Evolutionary conservation across 441 rosid species (phyloP).

Genomic region (Adansonia grandidieri): DNA sequence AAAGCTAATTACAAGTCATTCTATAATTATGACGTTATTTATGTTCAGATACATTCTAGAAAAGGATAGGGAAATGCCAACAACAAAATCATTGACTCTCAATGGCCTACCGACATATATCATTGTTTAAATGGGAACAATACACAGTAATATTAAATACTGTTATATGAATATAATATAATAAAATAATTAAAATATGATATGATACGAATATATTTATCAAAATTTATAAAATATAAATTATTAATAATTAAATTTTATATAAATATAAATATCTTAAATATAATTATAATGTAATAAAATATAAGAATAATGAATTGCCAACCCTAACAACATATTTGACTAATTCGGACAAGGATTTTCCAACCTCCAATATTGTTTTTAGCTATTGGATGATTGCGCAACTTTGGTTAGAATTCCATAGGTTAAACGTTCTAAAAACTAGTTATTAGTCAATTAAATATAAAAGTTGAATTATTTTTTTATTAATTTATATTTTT

Average conservation of each 20-base stretch:
- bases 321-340: no score
- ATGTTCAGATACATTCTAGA: background rate
- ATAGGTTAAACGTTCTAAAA: background rate
- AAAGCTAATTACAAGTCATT: background rate
- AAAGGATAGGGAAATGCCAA: background rate
- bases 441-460: background rate
- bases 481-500: no score
- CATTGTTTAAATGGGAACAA: background rate
- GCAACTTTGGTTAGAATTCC: background rate
- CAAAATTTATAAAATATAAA: no score
- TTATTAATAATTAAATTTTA: no score
- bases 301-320: no score
- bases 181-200: no score
- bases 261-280: no score
- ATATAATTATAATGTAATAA: no score
- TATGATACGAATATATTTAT: no score
- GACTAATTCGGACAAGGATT: constrained; percentile 7
- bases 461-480: no score
- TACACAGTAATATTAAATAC: no score
- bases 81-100: constrained; percentile 1
- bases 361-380: background rate
- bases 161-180: no score
- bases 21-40: background rate
- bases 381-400: background rate
- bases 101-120: background rate